phyloP scores from a whole-genome alignment of 257 asterid genomes.

The Capsicum pubescens region DNA sequence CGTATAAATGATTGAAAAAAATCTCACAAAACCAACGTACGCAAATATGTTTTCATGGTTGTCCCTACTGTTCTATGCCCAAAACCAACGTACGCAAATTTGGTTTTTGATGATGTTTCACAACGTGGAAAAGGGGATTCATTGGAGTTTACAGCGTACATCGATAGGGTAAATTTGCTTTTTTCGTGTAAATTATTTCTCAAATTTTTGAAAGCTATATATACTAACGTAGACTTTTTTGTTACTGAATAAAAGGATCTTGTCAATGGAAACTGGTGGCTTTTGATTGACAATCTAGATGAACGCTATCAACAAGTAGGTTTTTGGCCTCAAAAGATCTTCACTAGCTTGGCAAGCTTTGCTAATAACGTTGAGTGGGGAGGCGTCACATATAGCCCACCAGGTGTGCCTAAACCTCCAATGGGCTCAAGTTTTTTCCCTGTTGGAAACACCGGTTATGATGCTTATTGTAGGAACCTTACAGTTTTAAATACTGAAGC shows the following conservation, averaged over 20 bases:
- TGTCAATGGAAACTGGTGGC: background rate
- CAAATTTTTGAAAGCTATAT: background rate
- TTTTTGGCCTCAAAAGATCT: background rate
- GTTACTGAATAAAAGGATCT: background rate
- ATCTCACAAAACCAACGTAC: too few species aligned
- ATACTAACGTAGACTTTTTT: background rate
- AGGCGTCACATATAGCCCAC: background rate
- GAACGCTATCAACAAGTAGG: background rate
- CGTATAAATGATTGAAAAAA: too few species aligned
- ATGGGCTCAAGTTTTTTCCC: background rate
- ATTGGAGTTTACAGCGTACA: background rate
- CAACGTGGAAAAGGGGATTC: background rate
- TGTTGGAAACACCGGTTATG: background rate
- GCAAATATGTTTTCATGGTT: too few species aligned
- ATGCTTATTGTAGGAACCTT: background rate
- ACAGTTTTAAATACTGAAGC: background rate
- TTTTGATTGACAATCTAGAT: background rate
- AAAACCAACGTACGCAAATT: too few species aligned
- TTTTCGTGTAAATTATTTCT: background rate
- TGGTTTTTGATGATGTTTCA: background rate
- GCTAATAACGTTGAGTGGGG: background rate
- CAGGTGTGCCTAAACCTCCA: constrained; percentile 18
- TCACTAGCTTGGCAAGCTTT: background rate
- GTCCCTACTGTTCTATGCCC: too few species aligned
- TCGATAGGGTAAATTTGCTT: background rate